Base-by-base conservation (phyloP, 106 monocot species). In the Dendrobium catenatum region DNA sequence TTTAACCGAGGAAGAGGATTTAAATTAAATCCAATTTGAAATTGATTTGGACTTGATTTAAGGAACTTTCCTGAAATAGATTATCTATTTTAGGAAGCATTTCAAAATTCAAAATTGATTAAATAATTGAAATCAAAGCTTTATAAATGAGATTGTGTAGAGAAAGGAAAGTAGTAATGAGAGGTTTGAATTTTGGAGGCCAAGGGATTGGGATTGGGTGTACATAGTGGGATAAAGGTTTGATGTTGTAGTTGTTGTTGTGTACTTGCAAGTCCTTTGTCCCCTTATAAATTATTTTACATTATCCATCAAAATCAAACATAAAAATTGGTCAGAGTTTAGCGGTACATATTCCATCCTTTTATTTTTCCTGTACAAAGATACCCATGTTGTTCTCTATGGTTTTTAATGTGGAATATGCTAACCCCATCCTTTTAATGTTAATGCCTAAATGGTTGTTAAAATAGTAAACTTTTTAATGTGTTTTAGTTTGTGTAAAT, bases 241-340 rank as follows among this genome's bases (percentile, higher is more conserved):
- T 37, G 37, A 37, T 37, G 37, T 37, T 37, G 37, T 37, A 37
- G 37, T 37, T 37, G 37, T 37, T 37, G 37, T 70, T 70, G 19
- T 37, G 13, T 29, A 37, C 15, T 70, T 70, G 37, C 37, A 70
- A 70, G 33, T 70, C 37, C 37, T 15, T 15, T 0, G 4, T 37
- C 15, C 37, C 15, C 40, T 70, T 70, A 13, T 33, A 70, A 70
- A 70, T 33, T 37, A 70, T 70, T 13, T 37, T 70, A 70, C 16
- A 70, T 70, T 70, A 29, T 37, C 33, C 3, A 37, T 70, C 37
- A 70, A 70, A 70, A 37, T 70, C 70, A 70, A 70, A 37, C 70
- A 37, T n/a, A 16, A 17, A 37, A 16, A 33, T 16, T 70, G 5
- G 0, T 70, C 16, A 33, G 11, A 70, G 15, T 70, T 33, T 70